Evolutionary conservation across 164 flowering plant genomes (phyloP).

Genomic region (Hamamelis virginiana): DNA sequence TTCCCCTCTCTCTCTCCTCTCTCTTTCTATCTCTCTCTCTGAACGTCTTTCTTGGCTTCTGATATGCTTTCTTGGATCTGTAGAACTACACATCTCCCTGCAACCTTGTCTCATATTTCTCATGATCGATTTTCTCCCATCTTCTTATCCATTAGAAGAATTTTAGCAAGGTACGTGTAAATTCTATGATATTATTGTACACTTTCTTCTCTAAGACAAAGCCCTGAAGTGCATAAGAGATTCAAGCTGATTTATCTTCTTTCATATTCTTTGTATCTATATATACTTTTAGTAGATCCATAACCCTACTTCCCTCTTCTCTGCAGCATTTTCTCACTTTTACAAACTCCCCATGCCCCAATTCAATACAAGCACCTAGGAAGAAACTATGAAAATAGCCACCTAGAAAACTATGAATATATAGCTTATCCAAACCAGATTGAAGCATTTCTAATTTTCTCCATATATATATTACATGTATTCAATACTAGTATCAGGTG

Average conservation of each 20-base stretch:
- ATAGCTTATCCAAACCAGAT: neutral
- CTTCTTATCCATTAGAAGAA: slow-evolving; percentile 4
- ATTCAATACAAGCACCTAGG: no score
- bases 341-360: no score
- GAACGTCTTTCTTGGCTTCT: neutral
- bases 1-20: slow-evolving; percentile 20
- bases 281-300: neutral
- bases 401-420: no score
- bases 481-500: no score
- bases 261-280: neutral
- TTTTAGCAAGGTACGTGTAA: slow-evolving; percentile 8
- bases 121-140: slow-evolving; percentile 1
- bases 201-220: neutral
- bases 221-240: neutral
- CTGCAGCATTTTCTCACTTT: neutral
- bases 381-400: no score
- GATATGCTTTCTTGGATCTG: slow-evolving; percentile 24
- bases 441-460: neutral
- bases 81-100: slow-evolving; percentile 17
- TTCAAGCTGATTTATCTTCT: neutral
- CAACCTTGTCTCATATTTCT: neutral
- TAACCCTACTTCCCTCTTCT: neutral
- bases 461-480: no score
- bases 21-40: slow-evolving; percentile 23
- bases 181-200: no score